A percentile compares a stretch with the other conserved stretches of the same genome.
phyloP scores from a whole-genome alignment of 2,329 filamentous ascomycete species.

The Aspergillus ochraceoroseus region DNA sequence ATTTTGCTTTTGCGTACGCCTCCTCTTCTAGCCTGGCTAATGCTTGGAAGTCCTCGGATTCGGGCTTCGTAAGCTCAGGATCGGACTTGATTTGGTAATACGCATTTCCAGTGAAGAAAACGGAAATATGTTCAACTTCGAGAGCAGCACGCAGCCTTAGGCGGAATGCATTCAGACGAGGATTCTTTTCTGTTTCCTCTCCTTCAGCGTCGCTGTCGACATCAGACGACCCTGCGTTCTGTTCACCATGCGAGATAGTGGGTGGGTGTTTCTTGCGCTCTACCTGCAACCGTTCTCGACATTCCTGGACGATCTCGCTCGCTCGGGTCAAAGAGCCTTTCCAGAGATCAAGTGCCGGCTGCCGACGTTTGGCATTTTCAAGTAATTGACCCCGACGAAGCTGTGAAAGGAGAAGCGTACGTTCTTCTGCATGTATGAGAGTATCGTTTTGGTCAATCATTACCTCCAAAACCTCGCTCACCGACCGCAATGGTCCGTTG shows the following conservation, averaged over 20 bases:
- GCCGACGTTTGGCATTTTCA: slow-evolving; percentile 65
- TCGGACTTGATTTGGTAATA: slow-evolving; percentile 79
- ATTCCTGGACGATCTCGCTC: slow-evolving; percentile 52
- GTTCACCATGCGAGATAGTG: slow-evolving; percentile 21
- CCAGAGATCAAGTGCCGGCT: slow-evolving; percentile 68
- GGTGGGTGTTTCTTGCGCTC: slow-evolving; percentile 39
- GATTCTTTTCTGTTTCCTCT: slow-evolving; percentile 40
- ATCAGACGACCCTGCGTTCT: slow-evolving; percentile 18
- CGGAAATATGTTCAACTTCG: slow-evolving; percentile 73
- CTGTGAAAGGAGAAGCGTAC: slow-evolving; percentile 58
- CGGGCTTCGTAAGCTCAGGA: slow-evolving; percentile 57
- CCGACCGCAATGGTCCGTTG: slow-evolving; percentile 67
- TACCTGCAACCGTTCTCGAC: slow-evolving; percentile 56
- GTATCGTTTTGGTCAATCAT: slow-evolving; percentile 86
- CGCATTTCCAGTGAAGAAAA: slow-evolving; percentile 80
- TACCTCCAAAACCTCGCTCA: slow-evolving; percentile 77
- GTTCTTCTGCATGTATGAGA: slow-evolving; percentile 62
- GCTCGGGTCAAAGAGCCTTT: slow-evolving; percentile 51
- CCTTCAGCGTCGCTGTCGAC: slow-evolving; percentile 34
- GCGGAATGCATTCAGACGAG: slow-evolving; percentile 54
- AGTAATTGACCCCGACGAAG: slow-evolving; percentile 70
- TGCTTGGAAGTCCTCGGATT: slow-evolving; percentile 60
- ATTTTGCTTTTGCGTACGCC: slow-evolving; percentile 73
- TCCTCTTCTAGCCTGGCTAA: slow-evolving; percentile 67
- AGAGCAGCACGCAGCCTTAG: slow-evolving; percentile 66